A percentile compares a stretch with the other conserved stretches of the same genome.
Conservation (phyloP, 495 filamentous ascomycete genomes). For the Hypoxylon lienhwacheense region DNA sequence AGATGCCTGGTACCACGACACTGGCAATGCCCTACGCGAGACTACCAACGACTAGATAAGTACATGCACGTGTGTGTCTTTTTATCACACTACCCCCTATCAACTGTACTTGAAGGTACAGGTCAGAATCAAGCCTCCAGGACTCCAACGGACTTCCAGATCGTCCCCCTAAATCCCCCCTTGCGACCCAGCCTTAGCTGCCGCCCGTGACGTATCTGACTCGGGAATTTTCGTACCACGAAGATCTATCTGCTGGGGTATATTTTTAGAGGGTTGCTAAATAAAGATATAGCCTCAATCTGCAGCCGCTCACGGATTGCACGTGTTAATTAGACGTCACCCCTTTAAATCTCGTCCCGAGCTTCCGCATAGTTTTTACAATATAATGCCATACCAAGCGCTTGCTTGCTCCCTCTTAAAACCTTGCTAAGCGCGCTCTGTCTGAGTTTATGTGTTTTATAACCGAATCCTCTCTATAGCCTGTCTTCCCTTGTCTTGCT, state of each 20-base stretch:
- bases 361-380: constrained; percentile 7
- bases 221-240: constrained; percentile 21
- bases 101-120: constrained; percentile 20
- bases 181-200: constrained; percentile 22
- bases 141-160: constrained; percentile 15
- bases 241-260: constrained; percentile 17
- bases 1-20: constrained; percentile 16
- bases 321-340: constrained; percentile 37
- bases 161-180: constrained; percentile 11
- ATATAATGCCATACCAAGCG: not conserved
- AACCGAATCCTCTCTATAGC: constrained; percentile 1
- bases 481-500: constrained; percentile 1
- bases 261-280: constrained; percentile 38
- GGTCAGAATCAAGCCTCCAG: constrained; percentile 12
- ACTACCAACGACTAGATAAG: constrained; percentile 17
- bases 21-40: constrained; percentile 9
- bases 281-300: constrained; percentile 40
- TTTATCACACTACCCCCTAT: constrained; percentile 28
- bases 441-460: constrained; percentile 1
- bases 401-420: constrained; percentile 5
- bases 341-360: constrained; percentile 12
- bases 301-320: constrained; percentile 32
- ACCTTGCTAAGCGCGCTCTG: constrained; percentile 27
- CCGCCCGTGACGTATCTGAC: constrained; percentile 12
- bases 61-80: constrained; percentile 20